Conservation (phyloP, 306 rosid species). For the Pterocarpus macrocarpus region DNA sequence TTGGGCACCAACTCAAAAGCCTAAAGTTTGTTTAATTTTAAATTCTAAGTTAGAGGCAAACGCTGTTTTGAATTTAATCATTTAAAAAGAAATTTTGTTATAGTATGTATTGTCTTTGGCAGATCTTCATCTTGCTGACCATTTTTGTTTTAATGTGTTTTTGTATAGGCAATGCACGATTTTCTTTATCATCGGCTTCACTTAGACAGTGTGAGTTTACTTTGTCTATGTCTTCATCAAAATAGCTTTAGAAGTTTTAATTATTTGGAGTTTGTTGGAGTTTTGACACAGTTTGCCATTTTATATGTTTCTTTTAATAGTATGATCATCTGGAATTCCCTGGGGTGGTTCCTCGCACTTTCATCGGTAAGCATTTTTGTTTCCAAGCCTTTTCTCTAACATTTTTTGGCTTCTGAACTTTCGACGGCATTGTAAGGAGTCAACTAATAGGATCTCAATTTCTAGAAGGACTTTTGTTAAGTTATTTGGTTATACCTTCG, state of each 20-base stretch:
- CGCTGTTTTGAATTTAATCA: not conserved
- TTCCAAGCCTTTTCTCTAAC: not conserved
- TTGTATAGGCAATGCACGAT: constrained; percentile 82
- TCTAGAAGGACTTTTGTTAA: not conserved
- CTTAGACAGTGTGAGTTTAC: constrained; percentile 67
- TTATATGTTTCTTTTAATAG: constrained; percentile 48
- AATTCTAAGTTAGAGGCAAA: not conserved
- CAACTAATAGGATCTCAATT: constrained; percentile 1
- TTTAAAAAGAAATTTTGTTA: not conserved
- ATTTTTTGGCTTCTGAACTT: not conserved
- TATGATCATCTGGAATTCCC: constrained; percentile 97
- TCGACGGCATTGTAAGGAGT: not conserved
- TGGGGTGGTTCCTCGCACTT: constrained; percentile 93
- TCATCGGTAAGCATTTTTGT: constrained; percentile 67
- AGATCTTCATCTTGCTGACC: constrained; percentile 18
- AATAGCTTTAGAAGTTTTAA: constrained; percentile 12
- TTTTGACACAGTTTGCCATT: constrained; percentile 29
- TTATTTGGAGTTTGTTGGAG: constrained; percentile 21
- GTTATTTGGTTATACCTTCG: constrained; percentile 13
- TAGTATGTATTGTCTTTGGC: too few relatives aligned
- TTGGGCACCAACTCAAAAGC: not conserved
- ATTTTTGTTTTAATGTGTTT: constrained; percentile 18
- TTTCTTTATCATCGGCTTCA: constrained; percentile 73
- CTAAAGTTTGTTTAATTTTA: not conserved
- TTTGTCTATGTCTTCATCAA: not conserved